Conservation (phyloP, 441 rosid genomes). For the Viola pubescens region DNA sequence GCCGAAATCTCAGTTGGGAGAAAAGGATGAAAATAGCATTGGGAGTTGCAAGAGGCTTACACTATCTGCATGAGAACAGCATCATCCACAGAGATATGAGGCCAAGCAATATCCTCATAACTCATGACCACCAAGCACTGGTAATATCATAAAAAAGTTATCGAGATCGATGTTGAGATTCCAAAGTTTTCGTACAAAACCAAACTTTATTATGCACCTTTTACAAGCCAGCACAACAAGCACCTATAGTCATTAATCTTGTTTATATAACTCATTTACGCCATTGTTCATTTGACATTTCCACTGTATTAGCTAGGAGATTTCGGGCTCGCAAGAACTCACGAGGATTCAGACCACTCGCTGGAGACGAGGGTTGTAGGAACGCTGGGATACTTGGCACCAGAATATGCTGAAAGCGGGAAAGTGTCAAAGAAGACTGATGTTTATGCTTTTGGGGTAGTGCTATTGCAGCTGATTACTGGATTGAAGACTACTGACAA, state of each 20-base stretch:
- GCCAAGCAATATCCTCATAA: constrained; percentile 42
- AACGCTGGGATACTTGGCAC: constrained; percentile 68
- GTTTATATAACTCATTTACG: constrained; percentile 50
- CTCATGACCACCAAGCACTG: constrained; percentile 32
- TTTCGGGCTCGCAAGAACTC: constrained; percentile 62
- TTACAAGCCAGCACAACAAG: neutral
- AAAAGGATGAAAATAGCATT: constrained; percentile 66
- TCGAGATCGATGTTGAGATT: constrained; percentile 18
- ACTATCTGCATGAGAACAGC: constrained; percentile 42
- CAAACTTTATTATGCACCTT: neutral
- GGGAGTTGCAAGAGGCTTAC: constrained; percentile 77
- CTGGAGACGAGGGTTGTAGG: constrained; percentile 62
- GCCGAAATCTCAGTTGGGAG: constrained; percentile 66
- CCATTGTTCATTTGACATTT: constrained; percentile 38
- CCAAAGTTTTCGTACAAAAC: neutral
- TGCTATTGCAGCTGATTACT: constrained; percentile 50
- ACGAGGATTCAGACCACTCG: constrained; percentile 54
- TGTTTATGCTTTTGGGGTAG: constrained; percentile 63
- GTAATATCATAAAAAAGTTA: constrained; percentile 27
- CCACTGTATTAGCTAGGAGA: constrained; percentile 51
- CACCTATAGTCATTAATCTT: neutral
- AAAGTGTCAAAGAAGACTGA: constrained; percentile 64
- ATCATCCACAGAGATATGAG: constrained; percentile 46
- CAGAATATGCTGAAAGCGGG: constrained; percentile 62
- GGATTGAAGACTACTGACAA: constrained; percentile 53